Evolutionary conservation across 352 stramenopile species (phyloP).

Genomic region (Phytophthora pini): DNA sequence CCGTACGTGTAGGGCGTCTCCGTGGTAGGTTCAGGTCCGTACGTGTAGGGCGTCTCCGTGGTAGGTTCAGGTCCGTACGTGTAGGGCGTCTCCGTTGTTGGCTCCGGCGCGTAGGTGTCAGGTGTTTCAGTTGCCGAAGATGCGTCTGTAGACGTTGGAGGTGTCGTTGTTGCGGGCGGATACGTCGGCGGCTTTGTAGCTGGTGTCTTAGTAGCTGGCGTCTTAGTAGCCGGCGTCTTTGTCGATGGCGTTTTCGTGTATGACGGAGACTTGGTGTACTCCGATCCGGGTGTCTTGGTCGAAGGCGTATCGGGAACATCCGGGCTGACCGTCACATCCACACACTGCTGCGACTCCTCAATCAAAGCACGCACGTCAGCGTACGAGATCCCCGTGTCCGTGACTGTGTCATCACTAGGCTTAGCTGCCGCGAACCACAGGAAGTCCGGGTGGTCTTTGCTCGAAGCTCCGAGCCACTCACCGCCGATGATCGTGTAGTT

Average conservation of each 20-base stretch:
- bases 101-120: constrained; percentile 6
- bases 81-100: background rate
- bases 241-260: constrained; percentile 23
- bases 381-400: constrained; percentile 30
- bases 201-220: constrained; percentile 15
- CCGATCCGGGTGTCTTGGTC: constrained; percentile 22
- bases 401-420: constrained; percentile 31
- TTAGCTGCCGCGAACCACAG: constrained; percentile 44
- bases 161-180: constrained; percentile 2
- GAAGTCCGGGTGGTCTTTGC: constrained; percentile 47
- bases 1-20: no score
- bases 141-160: no score
- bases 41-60: constrained; percentile 2
- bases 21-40: no score
- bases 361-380: constrained; percentile 24
- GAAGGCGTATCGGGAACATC: constrained; percentile 12
- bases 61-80: background rate
- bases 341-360: constrained; percentile 23
- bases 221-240: constrained; percentile 16
- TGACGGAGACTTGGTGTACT: constrained; percentile 19
- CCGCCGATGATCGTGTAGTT: constrained; percentile 52
- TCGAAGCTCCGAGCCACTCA: constrained; percentile 43
- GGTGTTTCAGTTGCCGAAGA: no score
- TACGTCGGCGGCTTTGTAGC: background rate
- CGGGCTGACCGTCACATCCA: constrained; percentile 26